These are phyloP conservation scores for Colletotrichum agaves DNA, from an alignment of 2,329 filamentous ascomycete genomes.

Conservation along the genomic window DNA sequence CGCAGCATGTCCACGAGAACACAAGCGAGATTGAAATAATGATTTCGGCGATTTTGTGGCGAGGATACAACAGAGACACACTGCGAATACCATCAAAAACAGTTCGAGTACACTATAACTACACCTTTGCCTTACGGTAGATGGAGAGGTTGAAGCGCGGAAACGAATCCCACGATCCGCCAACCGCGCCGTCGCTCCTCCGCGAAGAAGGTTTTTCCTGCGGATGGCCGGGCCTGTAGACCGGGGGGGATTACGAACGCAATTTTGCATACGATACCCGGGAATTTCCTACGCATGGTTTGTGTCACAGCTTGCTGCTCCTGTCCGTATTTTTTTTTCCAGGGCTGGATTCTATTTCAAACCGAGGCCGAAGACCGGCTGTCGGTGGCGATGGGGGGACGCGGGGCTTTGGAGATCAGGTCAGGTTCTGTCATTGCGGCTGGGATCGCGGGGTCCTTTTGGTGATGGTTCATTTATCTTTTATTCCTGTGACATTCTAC, in stretches of 20 bases:
- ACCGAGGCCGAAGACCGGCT: too few relatives aligned
- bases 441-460: not conserved
- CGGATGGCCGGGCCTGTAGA: not conserved
- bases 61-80: too few relatives aligned
- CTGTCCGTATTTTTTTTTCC: not conserved
- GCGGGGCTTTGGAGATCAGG: not conserved
- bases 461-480: not conserved
- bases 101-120: too few relatives aligned
- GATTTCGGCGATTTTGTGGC: too few relatives aligned
- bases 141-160: too few relatives aligned
- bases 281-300: not conserved
- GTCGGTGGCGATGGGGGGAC: too few relatives aligned
- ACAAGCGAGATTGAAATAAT: too few relatives aligned
- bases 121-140: too few relatives aligned
- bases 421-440: slow-evolving; percentile 15
- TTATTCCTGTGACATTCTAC: too few relatives aligned
- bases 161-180: too few relatives aligned
- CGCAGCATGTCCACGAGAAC: too few relatives aligned
- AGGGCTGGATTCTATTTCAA: not conserved
- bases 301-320: not conserved
- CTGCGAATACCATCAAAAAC: too few relatives aligned
- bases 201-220: not conserved
- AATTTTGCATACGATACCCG: slow-evolving; percentile 1
- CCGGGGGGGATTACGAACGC: not conserved
- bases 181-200: not conserved